These are phyloP conservation scores for Teunomyces tritomae DNA, from an alignment of 805 yeast genomes.

Conservation along the genomic window DNA sequence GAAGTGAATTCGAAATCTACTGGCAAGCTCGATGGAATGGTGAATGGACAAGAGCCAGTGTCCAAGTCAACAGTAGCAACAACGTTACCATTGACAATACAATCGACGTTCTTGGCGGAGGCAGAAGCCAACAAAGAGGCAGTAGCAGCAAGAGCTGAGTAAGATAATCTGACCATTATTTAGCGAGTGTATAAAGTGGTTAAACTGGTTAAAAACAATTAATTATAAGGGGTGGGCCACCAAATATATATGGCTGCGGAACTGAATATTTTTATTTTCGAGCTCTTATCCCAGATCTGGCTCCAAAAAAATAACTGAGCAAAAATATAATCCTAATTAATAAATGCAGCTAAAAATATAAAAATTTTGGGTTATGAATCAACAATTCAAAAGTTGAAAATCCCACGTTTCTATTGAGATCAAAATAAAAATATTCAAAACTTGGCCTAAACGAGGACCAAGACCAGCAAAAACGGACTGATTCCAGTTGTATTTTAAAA, in stretches of 20 bases:
- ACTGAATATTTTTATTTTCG: background rate
- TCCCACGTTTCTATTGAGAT: background rate
- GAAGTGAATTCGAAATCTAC: slow-evolving; percentile 23
- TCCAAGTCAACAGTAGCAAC: slow-evolving; percentile 38
- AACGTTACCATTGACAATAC: slow-evolving; percentile 32
- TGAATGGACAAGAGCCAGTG: slow-evolving; percentile 39
- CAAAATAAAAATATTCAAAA: background rate
- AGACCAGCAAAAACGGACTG: background rate
- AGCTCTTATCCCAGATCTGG: background rate
- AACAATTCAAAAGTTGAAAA: background rate
- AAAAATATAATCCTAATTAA: background rate
- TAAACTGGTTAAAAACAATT: background rate
- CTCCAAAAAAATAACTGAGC: background rate
- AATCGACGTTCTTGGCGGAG: slow-evolving; percentile 34
- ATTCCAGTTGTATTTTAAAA: background rate
- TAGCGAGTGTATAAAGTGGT: slow-evolving; percentile 5
- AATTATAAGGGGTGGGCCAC: background rate
- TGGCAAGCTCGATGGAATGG: slow-evolving; percentile 28
- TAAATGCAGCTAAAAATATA: background rate
- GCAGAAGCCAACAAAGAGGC: slow-evolving; percentile 21
- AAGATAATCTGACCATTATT: slow-evolving; percentile 15
- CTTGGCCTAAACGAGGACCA: background rate
- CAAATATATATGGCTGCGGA: slow-evolving; percentile 1
- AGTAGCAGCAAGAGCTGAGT: slow-evolving; percentile 18
- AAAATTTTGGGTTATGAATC: background rate